phyloP scores from a whole-genome alignment of 2,329 filamentous ascomycete genomes.

The Fusarium verticillioides region DNA sequence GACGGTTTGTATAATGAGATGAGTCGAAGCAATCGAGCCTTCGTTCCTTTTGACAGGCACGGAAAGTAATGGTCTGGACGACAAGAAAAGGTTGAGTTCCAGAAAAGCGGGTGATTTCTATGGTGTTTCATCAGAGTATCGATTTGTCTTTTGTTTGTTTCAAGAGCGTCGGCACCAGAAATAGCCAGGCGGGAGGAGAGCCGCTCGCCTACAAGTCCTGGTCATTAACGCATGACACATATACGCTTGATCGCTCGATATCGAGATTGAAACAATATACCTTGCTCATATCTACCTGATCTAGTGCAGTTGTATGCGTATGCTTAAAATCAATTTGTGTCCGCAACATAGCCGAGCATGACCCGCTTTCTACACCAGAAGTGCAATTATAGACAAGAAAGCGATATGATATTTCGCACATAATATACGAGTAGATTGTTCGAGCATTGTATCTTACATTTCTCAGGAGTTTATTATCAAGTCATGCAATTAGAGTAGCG shows the following conservation, averaged over 20 bases:
- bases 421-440: too few relatives aligned
- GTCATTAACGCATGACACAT: constrained; percentile 4
- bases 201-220: neutral
- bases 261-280: constrained; percentile 22
- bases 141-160: constrained; percentile 24
- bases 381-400: neutral
- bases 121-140: constrained; percentile 11
- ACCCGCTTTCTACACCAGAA: neutral
- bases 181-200: neutral
- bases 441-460: neutral
- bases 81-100: neutral
- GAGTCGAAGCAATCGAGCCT: neutral
- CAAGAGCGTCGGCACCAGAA: neutral
- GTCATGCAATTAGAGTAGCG: neutral
- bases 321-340: neutral
- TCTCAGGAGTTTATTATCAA: neutral
- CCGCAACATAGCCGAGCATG: neutral
- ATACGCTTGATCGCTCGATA: constrained; percentile 16
- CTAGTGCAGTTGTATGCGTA: neutral
- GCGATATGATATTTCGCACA: neutral
- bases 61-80: neutral
- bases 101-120: neutral
- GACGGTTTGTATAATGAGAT: neutral
- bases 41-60: neutral
- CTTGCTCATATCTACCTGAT: neutral